These are phyloP conservation scores for Seiridium unicorne DNA, from an alignment of 2,329 filamentous ascomycete genomes.

Conservation along the genomic window DNA sequence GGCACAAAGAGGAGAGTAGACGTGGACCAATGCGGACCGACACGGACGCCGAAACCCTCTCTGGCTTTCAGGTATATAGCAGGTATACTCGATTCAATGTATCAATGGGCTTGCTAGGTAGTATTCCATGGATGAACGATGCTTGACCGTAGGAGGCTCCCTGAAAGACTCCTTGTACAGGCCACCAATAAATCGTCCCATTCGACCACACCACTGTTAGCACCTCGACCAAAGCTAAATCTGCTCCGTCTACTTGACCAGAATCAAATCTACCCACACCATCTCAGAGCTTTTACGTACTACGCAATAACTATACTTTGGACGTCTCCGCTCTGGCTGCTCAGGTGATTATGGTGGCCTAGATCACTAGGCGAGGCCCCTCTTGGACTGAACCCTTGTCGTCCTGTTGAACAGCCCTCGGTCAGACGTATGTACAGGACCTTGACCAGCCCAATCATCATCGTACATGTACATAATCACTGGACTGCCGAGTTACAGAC, in stretches of 20 bases:
- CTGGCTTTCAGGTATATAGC: background rate
- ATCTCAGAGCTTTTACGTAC: conserved; percentile 5
- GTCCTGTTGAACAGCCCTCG: background rate
- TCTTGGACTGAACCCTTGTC: background rate
- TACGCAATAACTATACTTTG: background rate
- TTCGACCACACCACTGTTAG: background rate
- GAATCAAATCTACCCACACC: background rate
- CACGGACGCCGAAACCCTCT: background rate
- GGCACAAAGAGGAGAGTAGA: background rate
- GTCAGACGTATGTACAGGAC: background rate
- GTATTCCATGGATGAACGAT: no score
- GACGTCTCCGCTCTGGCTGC: background rate
- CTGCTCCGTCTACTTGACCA: background rate
- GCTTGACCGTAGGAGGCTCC: no score
- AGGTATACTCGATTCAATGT: no score
- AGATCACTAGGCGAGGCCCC: background rate
- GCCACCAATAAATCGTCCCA: background rate
- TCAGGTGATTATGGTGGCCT: background rate
- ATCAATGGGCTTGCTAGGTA: no score
- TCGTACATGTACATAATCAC: no score
- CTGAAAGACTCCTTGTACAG: background rate
- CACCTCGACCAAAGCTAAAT: background rate
- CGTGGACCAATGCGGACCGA: no score
- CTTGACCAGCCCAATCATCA: background rate
- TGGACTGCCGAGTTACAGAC: no score